Evolutionary conservation across 83 land plant genomes (phyloP).

Genomic region (Thuja plicata): DNA sequence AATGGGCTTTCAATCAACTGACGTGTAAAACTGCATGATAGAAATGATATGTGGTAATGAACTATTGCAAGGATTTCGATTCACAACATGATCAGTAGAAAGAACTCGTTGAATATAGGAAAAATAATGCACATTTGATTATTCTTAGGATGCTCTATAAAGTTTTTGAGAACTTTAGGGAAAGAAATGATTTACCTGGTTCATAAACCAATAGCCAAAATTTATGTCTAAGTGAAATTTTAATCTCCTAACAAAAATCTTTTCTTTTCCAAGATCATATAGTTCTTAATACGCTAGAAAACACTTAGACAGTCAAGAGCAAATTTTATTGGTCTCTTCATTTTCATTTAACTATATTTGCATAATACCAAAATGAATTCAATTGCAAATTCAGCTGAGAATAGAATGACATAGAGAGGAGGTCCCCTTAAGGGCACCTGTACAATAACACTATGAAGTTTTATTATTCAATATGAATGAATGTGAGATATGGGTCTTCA

Average conservation of each 20-base stretch:
- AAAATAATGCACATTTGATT: background rate
- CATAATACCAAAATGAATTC: background rate
- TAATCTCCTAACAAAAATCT: background rate
- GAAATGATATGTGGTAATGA: too few species aligned
- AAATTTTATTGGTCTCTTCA: background rate
- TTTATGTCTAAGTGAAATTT: background rate
- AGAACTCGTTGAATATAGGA: background rate
- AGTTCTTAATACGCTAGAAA: background rate
- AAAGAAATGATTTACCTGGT: background rate
- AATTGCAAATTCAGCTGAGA: background rate
- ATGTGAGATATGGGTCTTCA: slow-evolving; percentile 4
- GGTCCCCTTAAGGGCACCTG: background rate
- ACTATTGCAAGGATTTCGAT: background rate
- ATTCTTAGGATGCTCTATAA: background rate
- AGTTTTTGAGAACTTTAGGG: background rate
- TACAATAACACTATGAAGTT: background rate
- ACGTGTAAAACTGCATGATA: too few species aligned
- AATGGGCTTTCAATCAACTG: too few species aligned
- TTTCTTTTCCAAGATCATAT: background rate
- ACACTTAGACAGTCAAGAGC: background rate
- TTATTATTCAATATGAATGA: slow-evolving; percentile 13
- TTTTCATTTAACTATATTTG: background rate
- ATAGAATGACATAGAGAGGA: background rate
- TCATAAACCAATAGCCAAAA: background rate
- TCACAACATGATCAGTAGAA: background rate